Conservation (phyloP, 139 green algal species). For the Chlorokybus atmophyticus region DNA sequence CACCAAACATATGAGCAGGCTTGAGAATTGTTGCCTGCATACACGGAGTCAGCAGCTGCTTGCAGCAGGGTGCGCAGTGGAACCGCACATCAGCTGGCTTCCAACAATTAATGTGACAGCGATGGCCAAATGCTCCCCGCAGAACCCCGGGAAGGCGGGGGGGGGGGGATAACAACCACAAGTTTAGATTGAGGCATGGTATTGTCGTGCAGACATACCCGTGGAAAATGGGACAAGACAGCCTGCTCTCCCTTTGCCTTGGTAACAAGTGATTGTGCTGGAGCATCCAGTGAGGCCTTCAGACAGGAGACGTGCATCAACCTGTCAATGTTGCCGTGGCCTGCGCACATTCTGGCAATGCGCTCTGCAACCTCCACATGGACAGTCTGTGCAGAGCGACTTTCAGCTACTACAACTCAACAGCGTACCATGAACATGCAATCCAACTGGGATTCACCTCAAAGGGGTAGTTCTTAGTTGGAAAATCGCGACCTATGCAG, state of each 20-base stretch:
- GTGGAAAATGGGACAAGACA: slow-evolving; percentile 18
- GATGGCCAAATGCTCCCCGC: too few relatives aligned
- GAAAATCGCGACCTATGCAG: slow-evolving; percentile 63
- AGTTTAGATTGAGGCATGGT: too few relatives aligned
- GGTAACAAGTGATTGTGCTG: slow-evolving; percentile 50
- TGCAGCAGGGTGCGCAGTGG: too few relatives aligned
- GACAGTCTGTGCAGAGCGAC: too few relatives aligned
- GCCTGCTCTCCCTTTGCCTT: slow-evolving; percentile 48
- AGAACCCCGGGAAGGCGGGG: too few relatives aligned
- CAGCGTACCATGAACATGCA: neutral
- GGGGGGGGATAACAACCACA: too few relatives aligned
- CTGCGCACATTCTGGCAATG: slow-evolving; percentile 38
- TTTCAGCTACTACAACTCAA: neutral
- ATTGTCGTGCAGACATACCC: too few relatives aligned
- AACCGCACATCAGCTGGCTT: too few relatives aligned
- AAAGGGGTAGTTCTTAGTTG: too few relatives aligned
- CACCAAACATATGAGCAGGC: slow-evolving; percentile 61
- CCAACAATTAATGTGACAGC: too few relatives aligned
- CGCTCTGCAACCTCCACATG: slow-evolving; percentile 34
- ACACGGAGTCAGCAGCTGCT: too few relatives aligned
- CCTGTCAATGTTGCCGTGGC: slow-evolving; percentile 17
- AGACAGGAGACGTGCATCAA: slow-evolving; percentile 38
- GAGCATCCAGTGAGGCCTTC: slow-evolving; percentile 43
- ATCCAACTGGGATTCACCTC: neutral
- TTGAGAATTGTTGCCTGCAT: slow-evolving; percentile 42